Conservation (phyloP, 352 stramenopile species). For the Saprolegnia diclina region DNA sequence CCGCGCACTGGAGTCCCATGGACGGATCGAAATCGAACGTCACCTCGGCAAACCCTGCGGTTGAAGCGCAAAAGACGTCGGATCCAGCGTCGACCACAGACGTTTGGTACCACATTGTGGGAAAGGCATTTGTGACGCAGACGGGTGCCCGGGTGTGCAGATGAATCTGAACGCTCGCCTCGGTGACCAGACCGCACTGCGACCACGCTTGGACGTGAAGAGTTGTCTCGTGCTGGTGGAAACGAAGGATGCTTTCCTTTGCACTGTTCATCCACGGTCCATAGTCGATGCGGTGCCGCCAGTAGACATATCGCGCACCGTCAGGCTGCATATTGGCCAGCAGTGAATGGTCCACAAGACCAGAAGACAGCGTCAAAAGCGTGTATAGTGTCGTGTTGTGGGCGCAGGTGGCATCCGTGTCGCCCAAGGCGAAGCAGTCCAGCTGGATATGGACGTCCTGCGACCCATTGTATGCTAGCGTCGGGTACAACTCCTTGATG, state of each 20-base stretch:
- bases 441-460: constrained; percentile 15
- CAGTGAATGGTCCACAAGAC: neutral
- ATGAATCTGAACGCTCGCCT: neutral
- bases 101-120: constrained; percentile 23
- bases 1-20: neutral
- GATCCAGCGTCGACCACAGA: neutral
- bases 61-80: neutral
- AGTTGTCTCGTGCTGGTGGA: neutral
- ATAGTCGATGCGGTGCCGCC: neutral
- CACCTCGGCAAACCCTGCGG: constrained; percentile 5
- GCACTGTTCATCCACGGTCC: neutral
- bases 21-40: constrained; percentile 15
- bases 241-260: neutral
- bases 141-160: neutral
- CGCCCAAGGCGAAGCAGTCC: constrained; percentile 7
- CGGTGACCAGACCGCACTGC: constrained; percentile 5
- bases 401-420: neutral
- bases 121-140: neutral
- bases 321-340: neutral
- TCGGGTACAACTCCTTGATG: neutral
- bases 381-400: neutral
- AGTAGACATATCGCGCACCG: neutral
- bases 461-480: neutral
- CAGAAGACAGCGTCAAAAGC: neutral
- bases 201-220: constrained; percentile 13